A percentile compares a stretch with the other conserved stretches of the same genome.
These are phyloP conservation scores for Hypholoma fasciculare DNA, from an alignment of 768 basidiomycete genomes.

Conservation along the genomic window DNA sequence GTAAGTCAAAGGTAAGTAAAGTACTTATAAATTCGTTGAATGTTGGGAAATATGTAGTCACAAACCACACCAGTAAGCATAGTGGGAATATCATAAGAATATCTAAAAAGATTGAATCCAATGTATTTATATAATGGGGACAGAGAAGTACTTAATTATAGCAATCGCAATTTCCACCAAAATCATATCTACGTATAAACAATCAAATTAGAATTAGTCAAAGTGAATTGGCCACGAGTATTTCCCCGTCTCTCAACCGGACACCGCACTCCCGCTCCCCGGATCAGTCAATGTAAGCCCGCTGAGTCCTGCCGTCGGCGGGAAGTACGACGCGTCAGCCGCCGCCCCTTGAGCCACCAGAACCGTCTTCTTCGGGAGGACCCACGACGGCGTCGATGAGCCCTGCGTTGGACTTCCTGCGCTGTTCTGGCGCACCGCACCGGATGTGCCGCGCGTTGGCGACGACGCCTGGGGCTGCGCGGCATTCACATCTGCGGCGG, in stretches of 20 bases:
- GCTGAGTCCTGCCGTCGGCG: background rate
- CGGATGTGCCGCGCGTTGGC: conserved; percentile 2
- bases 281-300: conserved; percentile 4
- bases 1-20: too few species aligned
- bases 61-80: too few species aligned
- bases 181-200: too few species aligned
- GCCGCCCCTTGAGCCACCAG: conserved; percentile 1
- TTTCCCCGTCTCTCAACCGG: background rate
- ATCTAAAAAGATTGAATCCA: too few species aligned
- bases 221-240: background rate
- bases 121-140: too few species aligned
- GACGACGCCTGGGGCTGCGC: conserved; percentile 10
- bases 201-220: too few species aligned
- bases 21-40: too few species aligned
- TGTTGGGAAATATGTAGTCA: too few species aligned
- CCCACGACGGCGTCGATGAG: conserved; percentile 40
- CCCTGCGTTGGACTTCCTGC: conserved; percentile 14
- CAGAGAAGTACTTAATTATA: too few species aligned
- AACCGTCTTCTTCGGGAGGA: conserved; percentile 40
- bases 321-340: conserved; percentile 6
- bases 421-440: conserved; percentile 1
- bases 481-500: background rate
- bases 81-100: too few species aligned
- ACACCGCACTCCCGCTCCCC: conserved; percentile 4
- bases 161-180: too few species aligned